Percentiles rank a stretch among this genome's conserved stretches.
These are phyloP conservation scores for Stemphylium beticola DNA, from an alignment of 2,329 filamentous ascomycete species.

Conservation along the genomic window DNA sequence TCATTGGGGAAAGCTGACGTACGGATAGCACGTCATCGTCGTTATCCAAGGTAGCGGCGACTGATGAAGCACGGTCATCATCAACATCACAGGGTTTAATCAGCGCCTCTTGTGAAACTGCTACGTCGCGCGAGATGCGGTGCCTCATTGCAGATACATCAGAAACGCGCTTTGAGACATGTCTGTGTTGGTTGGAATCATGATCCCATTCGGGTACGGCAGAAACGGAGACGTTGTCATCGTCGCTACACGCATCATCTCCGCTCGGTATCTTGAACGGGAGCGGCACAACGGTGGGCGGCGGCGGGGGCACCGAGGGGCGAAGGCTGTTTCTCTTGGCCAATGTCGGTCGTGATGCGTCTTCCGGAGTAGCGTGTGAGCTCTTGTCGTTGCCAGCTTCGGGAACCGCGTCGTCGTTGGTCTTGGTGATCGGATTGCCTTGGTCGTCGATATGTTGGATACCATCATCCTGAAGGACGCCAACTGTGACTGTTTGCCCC, in stretches of 20 bases:
- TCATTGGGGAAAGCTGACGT: slow-evolving; percentile 35
- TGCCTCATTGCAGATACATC: slow-evolving; percentile 39
- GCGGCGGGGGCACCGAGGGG: slow-evolving; percentile 49
- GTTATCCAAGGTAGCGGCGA: slow-evolving; percentile 65
- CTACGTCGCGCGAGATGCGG: slow-evolving; percentile 23
- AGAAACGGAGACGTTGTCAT: slow-evolving; percentile 63
- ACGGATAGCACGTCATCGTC: slow-evolving; percentile 53
- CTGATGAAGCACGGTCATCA: slow-evolving; percentile 55
- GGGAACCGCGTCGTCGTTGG: neutral
- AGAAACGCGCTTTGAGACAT: slow-evolving; percentile 46
- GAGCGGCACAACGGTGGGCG: slow-evolving; percentile 66
- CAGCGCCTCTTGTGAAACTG: slow-evolving; percentile 47
- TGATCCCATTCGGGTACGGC: slow-evolving; percentile 52
- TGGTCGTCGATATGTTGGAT: slow-evolving; percentile 43
- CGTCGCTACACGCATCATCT: slow-evolving; percentile 51
- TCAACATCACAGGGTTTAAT: slow-evolving; percentile 43
- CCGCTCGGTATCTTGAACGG: slow-evolving; percentile 67
- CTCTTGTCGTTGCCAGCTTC: slow-evolving; percentile 2
- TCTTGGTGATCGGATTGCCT: slow-evolving; percentile 32
- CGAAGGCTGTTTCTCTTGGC: slow-evolving; percentile 27
- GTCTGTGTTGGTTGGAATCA: slow-evolving; percentile 25
- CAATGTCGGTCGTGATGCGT: slow-evolving; percentile 1
- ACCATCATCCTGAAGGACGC: slow-evolving; percentile 59
- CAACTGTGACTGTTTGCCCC: slow-evolving; percentile 59
- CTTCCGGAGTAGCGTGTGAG: slow-evolving; percentile 10